These are phyloP conservation scores for Candida albicans DNA, from an alignment of 1,139 yeast species.

Conservation along the genomic window DNA sequence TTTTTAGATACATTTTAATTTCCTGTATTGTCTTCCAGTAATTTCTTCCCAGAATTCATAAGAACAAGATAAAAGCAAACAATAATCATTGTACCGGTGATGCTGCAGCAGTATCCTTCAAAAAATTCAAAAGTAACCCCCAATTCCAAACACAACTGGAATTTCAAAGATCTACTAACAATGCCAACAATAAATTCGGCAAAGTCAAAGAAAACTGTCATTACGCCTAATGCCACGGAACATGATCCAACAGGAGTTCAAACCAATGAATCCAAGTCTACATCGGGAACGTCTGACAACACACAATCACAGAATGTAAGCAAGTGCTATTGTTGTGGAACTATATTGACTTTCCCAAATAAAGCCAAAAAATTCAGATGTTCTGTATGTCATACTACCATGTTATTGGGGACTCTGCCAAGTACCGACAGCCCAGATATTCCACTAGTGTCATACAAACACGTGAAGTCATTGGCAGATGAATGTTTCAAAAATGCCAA, in stretches of 20 bases:
- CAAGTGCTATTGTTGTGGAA: slow-evolving; percentile 61
- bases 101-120: slow-evolving; percentile 1
- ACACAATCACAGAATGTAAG: slow-evolving; percentile 17
- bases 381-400: slow-evolving; percentile 55
- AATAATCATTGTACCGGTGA: neutral
- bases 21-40: too few relatives aligned
- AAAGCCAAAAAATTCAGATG: slow-evolving; percentile 54
- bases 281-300: slow-evolving; percentile 5
- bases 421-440: slow-evolving; percentile 9
- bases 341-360: slow-evolving; percentile 50
- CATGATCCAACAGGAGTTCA: neutral
- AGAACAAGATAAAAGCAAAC: too few relatives aligned
- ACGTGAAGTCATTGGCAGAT: slow-evolving; percentile 31
- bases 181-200: slow-evolving; percentile 6
- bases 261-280: neutral
- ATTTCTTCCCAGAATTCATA: too few relatives aligned
- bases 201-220: slow-evolving; percentile 1
- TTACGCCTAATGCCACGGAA: slow-evolving; percentile 5
- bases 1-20: too few relatives aligned
- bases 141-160: slow-evolving; percentile 2
- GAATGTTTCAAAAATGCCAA: slow-evolving; percentile 24
- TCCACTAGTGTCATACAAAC: slow-evolving; percentile 26
- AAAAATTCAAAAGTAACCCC: too few relatives aligned
- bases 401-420: slow-evolving; percentile 22
- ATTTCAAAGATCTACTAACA: slow-evolving; percentile 7